A percentile compares a stretch with the other conserved stretches of the same genome.
Conservation (phyloP, 805 yeast species). For the Brettanomyces anomalus region DNA sequence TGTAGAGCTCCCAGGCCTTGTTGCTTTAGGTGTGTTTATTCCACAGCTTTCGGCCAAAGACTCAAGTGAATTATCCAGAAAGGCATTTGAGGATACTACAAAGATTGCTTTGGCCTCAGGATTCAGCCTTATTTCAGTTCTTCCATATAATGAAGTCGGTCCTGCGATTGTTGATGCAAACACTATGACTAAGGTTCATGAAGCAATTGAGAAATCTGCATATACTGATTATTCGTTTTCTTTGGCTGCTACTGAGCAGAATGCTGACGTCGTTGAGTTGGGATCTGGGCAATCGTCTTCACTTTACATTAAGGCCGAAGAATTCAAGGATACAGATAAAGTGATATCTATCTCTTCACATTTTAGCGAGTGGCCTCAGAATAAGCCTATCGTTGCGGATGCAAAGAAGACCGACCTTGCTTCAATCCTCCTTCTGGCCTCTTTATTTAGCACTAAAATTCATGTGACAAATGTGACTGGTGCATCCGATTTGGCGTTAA, state of each 20-base stretch:
- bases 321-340: conserved; percentile 48
- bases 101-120: conserved; percentile 74
- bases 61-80: conserved; percentile 28
- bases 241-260: conserved; percentile 72
- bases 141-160: conserved; percentile 64
- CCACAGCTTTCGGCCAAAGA: conserved; percentile 57
- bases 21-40: conserved; percentile 71
- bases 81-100: conserved; percentile 58
- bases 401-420: conserved; percentile 90
- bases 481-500: conserved; percentile 73
- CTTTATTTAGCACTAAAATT: conserved; percentile 73
- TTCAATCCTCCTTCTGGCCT: conserved; percentile 81
- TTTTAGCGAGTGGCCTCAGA: conserved; percentile 74
- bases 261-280: conserved; percentile 51
- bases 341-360: conserved; percentile 76
- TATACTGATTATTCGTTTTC: conserved; percentile 77
- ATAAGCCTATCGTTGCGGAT: conserved; percentile 83
- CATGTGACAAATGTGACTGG: conserved; percentile 84
- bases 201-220: conserved; percentile 44
- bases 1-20: conserved; percentile 75
- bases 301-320: conserved; percentile 73
- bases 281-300: conserved; percentile 66
- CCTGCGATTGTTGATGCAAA: conserved; percentile 55
- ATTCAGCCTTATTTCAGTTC: conserved; percentile 74
- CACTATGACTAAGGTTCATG: conserved; percentile 57